A percentile compares a stretch with the other conserved stretches of the same genome.
phyloP scores from a whole-genome alignment of 1,284 basidiomycete species.

The Phylloporus gajari region DNA sequence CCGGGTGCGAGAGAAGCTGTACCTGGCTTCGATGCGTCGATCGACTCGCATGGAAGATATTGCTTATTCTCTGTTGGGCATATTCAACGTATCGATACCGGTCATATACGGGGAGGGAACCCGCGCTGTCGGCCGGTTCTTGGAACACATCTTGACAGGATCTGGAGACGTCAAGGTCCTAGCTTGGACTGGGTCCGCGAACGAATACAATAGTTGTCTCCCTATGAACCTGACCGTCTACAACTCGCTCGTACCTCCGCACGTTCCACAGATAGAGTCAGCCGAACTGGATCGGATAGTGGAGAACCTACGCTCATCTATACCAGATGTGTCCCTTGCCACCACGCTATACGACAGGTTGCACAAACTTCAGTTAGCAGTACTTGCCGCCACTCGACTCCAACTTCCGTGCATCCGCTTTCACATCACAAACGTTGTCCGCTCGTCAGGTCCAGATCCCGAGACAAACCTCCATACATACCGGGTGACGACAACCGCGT shows the following conservation, averaged over 20 bases:
- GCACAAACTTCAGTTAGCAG: too few species aligned
- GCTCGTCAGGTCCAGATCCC: background rate
- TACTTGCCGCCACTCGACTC: too few species aligned
- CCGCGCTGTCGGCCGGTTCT: slow-evolving; percentile 22
- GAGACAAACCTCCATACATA: background rate
- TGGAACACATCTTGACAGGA: too few species aligned
- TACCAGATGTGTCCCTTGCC: background rate
- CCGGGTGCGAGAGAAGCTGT: background rate
- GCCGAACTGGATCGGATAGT: slow-evolving; percentile 5
- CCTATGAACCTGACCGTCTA: too few species aligned
- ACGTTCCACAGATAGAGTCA: slow-evolving; percentile 8
- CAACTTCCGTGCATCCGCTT: background rate
- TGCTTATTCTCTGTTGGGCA: too few species aligned
- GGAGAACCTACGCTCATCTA: background rate
- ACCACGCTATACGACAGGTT: background rate
- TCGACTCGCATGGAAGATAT: background rate
- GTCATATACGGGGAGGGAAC: slow-evolving; percentile 18
- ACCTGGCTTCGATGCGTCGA: background rate
- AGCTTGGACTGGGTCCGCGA: too few species aligned
- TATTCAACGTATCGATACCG: too few species aligned
- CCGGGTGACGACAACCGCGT: background rate
- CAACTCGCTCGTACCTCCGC: too few species aligned
- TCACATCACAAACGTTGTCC: background rate
- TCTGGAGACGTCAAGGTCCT: too few species aligned
- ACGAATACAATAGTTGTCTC: too few species aligned